phyloP scores from a whole-genome alignment of 2,329 filamentous ascomycete species.

The Biscogniauxia mediterranea region DNA sequence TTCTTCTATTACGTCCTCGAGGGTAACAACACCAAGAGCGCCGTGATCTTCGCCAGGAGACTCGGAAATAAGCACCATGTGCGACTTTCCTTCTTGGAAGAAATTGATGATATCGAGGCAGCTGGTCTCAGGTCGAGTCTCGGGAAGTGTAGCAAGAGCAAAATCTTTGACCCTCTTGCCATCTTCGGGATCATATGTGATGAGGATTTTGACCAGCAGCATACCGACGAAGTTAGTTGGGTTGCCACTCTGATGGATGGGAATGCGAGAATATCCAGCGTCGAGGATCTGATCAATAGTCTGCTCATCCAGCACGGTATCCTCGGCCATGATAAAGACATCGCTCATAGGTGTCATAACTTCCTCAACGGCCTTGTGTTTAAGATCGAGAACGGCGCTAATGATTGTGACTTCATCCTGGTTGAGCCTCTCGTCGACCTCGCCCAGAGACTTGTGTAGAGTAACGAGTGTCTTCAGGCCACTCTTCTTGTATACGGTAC shows the following conservation, averaged over 20 bases:
- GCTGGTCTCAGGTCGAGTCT: slow-evolving; percentile 92
- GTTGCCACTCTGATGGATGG: slow-evolving; percentile 85
- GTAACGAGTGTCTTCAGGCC: slow-evolving; percentile 95
- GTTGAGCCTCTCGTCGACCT: slow-evolving; percentile 84
- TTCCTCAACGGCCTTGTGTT: slow-evolving; percentile 89
- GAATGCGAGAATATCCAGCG: slow-evolving; percentile 93
- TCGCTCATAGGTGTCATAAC: slow-evolving; percentile 99
- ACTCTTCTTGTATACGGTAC: slow-evolving; percentile 96
- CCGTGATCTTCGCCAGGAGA: slow-evolving; percentile 86
- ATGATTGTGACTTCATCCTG: slow-evolving; percentile 99
- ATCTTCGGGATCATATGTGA: slow-evolving; percentile 97
- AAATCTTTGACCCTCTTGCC: slow-evolving; percentile 84
- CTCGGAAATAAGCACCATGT: slow-evolving; percentile 96
- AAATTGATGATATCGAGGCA: slow-evolving; percentile 99
- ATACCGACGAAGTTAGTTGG: slow-evolving; percentile 90
- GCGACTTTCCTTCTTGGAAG: slow-evolving; percentile 98
- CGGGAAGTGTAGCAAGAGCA: slow-evolving; percentile 86
- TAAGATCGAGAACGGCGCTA: slow-evolving; percentile 91
- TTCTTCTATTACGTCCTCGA: slow-evolving; percentile 98
- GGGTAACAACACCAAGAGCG: slow-evolving; percentile 86
- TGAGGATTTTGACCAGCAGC: slow-evolving; percentile 97
- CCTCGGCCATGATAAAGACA: slow-evolving; percentile 94
- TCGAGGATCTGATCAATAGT: slow-evolving; percentile 94
- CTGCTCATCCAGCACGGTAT: slow-evolving; percentile 86
- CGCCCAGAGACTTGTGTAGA: slow-evolving; percentile 86